Conservation (phyloP, 495 filamentous ascomycete species). For the Trichocladium uniseriatum region DNA sequence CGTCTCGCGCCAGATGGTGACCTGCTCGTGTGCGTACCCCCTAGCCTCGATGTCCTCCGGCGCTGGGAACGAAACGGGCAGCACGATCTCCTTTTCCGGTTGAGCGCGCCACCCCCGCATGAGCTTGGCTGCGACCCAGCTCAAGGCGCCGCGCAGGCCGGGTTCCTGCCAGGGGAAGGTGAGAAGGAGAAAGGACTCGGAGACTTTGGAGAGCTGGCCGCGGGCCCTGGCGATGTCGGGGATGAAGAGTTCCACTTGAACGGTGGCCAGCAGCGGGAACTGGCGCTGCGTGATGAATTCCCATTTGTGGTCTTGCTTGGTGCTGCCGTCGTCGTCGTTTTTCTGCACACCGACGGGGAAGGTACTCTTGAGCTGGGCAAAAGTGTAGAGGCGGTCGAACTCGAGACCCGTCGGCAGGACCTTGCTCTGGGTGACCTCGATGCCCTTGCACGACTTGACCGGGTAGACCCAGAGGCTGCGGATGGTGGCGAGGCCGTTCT, state of each 20-base stretch:
- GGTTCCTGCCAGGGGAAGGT: slow-evolving; percentile 48
- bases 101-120: slow-evolving; percentile 31
- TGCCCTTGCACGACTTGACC: slow-evolving; percentile 74
- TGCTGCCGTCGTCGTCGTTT: slow-evolving; percentile 23
- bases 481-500: slow-evolving; percentile 30
- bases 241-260: slow-evolving; percentile 71
- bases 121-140: slow-evolving; percentile 36
- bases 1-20: slow-evolving; percentile 74
- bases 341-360: slow-evolving; percentile 35
- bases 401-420: slow-evolving; percentile 64
- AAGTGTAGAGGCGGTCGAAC: slow-evolving; percentile 78
- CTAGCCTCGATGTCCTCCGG: slow-evolving; percentile 40
- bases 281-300: slow-evolving; percentile 71
- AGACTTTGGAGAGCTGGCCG: slow-evolving; percentile 35
- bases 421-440: slow-evolving; percentile 60
- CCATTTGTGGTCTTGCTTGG: slow-evolving; percentile 52
- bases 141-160: slow-evolving; percentile 34
- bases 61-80: slow-evolving; percentile 58
- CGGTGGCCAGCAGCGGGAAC: slow-evolving; percentile 60
- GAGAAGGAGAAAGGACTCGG: slow-evolving; percentile 48
- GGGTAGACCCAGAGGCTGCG: slow-evolving; percentile 83
- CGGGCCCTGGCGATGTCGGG: slow-evolving; percentile 52
- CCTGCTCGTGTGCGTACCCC: slow-evolving; percentile 50
- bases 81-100: slow-evolving; percentile 46
- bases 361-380: slow-evolving; percentile 57